phyloP scores from a whole-genome alignment of 208 protist genomes.

The Strigomonas culicis region DNA sequence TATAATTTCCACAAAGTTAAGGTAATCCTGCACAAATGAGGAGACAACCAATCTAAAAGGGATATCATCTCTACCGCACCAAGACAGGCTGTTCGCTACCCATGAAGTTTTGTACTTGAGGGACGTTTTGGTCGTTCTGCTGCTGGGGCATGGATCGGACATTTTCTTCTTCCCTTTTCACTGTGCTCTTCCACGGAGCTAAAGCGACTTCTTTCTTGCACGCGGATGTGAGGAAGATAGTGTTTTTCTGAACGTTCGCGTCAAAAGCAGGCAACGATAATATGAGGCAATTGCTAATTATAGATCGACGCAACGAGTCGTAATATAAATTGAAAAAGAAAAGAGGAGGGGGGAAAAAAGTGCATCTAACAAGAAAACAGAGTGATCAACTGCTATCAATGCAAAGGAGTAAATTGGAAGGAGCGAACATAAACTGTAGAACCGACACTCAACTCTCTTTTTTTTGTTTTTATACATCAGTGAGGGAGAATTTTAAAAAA shows the following conservation, averaged over 20 bases:
- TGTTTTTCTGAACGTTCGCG: too few relatives aligned
- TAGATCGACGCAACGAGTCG: too few relatives aligned
- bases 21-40: conserved; percentile 95
- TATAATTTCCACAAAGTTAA: conserved; percentile 93
- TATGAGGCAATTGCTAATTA: too few relatives aligned
- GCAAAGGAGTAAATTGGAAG: background rate
- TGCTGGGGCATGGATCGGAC: too few relatives aligned
- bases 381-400: background rate
- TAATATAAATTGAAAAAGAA: background rate
- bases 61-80: conserved; percentile 51
- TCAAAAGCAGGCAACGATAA: too few relatives aligned
- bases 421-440: too few relatives aligned
- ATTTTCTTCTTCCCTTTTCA: too few relatives aligned
- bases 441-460: too few relatives aligned
- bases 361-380: background rate
- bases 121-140: too few relatives aligned
- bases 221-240: too few relatives aligned
- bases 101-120: conserved; percentile 93
- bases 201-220: too few relatives aligned
- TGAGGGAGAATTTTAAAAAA: background rate
- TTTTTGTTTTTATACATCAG: conserved; percentile 8
- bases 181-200: too few relatives aligned
- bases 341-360: background rate
- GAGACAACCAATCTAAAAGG: conserved; percentile 94
- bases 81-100: conserved; percentile 95